A percentile compares a stretch with the other conserved stretches of the same genome.
phyloP scores from a whole-genome alignment of 1,284 basidiomycete species.

The Cerrena zonata region DNA sequence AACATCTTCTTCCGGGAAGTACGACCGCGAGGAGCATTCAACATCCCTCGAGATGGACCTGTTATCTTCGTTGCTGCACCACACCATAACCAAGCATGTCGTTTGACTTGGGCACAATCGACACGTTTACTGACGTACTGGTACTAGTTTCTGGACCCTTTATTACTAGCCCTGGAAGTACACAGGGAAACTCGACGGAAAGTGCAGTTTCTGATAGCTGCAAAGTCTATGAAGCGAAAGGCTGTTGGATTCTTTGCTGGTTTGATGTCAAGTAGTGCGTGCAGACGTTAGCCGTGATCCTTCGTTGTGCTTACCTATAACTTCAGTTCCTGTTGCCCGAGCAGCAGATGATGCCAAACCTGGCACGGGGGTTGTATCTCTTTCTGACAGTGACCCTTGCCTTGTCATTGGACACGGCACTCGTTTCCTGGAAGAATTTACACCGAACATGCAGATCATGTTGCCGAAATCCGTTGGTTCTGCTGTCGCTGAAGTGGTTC shows the following conservation, averaged over 20 bases:
- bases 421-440: conserved; percentile 73
- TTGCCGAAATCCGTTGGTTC: conserved; percentile 81
- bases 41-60: conserved; percentile 88
- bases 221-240: conserved; percentile 80
- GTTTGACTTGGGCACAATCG: neutral
- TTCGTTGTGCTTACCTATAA: neutral
- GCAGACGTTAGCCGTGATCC: neutral
- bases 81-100: conserved; percentile 85
- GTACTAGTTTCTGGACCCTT: conserved; percentile 86
- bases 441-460: conserved; percentile 81
- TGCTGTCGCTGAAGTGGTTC: conserved; percentile 76
- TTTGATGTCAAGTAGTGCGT: conserved; percentile 88
- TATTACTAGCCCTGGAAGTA: conserved; percentile 85
- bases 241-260: conserved; percentile 81
- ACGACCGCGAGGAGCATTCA: conserved; percentile 88
- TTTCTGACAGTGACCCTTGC: conserved; percentile 74
- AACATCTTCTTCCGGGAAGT: conserved; percentile 98
- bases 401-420: conserved; percentile 79
- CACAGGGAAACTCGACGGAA: conserved; percentile 78
- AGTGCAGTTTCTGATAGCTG: conserved; percentile 90
- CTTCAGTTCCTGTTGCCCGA: conserved; percentile 83
- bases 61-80: conserved; percentile 96
- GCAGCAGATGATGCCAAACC: conserved; percentile 84
- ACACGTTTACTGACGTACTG: conserved; percentile 7
- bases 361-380: conserved; percentile 70